Evolutionary conservation across 169 alveolate species (phyloP).

Genomic region (Plasmodium sp.): DNA sequence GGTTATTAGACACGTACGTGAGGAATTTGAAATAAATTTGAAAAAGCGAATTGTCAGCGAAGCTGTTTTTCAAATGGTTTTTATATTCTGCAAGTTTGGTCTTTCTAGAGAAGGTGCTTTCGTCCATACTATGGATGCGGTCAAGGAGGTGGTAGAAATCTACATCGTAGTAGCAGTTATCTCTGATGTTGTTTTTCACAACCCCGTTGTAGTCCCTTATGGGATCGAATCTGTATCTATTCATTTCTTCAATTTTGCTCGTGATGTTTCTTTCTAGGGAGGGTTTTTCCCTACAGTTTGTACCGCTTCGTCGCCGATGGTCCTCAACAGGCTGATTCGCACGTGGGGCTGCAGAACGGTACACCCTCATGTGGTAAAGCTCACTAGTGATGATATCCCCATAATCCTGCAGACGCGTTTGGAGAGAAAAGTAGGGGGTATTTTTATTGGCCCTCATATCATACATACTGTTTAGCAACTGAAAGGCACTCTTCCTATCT

Average conservation of each 20-base stretch:
- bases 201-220: constrained; percentile 46
- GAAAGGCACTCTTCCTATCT: constrained; percentile 29
- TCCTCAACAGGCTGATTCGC: background rate
- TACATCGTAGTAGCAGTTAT: constrained; percentile 19
- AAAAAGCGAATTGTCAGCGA: constrained; percentile 10
- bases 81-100: background rate
- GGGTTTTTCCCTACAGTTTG: background rate
- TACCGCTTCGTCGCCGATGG: background rate
- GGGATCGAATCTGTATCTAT: constrained; percentile 24
- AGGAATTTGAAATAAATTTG: constrained; percentile 38
- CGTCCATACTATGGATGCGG: background rate
- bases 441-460: constrained; percentile 24
- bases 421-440: constrained; percentile 25
- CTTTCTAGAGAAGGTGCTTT: background rate
- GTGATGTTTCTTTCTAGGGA: background rate
- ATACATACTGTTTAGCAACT: constrained; percentile 25
- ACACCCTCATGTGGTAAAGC: background rate
- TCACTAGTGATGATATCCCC: constrained; percentile 14
- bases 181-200: constrained; percentile 46
- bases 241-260: constrained; percentile 13
- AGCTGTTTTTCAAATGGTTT: background rate
- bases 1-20: constrained; percentile 40
- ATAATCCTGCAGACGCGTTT: constrained; percentile 13
- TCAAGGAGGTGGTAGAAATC: constrained; percentile 48
- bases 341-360: background rate